A percentile compares a stretch with the other conserved stretches of the same genome.
Conservation (phyloP, 2,329 filamentous ascomycete species). For the Huntiella bhutanensis region DNA sequence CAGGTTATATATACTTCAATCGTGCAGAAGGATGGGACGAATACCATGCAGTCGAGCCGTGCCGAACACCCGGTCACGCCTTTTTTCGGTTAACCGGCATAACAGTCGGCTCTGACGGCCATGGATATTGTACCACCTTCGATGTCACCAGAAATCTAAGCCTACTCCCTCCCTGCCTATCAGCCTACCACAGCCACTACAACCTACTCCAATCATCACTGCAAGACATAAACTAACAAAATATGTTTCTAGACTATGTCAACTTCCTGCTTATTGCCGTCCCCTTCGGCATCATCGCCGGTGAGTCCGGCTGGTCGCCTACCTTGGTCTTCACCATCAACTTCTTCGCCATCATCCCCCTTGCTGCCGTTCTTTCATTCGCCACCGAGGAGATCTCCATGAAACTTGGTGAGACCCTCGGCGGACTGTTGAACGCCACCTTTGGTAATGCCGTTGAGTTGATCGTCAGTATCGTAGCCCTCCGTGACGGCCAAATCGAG, state of each 20-base stretch:
- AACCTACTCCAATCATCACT: background rate
- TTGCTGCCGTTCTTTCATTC: constrained; percentile 55
- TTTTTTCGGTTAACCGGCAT: constrained; percentile 2
- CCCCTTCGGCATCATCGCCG: constrained; percentile 52
- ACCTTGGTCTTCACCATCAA: constrained; percentile 56
- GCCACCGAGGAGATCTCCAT: constrained; percentile 60
- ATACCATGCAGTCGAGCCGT: background rate
- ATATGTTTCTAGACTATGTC: constrained; percentile 28
- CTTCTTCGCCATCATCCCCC: constrained; percentile 62
- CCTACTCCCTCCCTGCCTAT: background rate
- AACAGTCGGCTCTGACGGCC: background rate
- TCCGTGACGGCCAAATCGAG: constrained; percentile 69
- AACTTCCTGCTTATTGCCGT: constrained; percentile 59
- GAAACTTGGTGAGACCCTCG: constrained; percentile 54
- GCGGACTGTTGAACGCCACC: constrained; percentile 56
- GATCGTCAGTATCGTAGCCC: constrained; percentile 79
- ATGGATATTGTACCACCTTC: background rate
- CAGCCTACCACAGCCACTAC: background rate
- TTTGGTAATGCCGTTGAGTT: constrained; percentile 68
- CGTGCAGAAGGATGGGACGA: too few species aligned
- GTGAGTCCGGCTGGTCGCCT: constrained; percentile 41
- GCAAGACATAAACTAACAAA: background rate
- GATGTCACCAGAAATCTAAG: background rate
- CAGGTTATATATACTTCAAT: too few species aligned
- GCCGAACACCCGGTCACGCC: background rate